Base-by-base conservation (phyloP, 2,329 filamentous ascomycete species). In the Epichloe coenophiala region DNA sequence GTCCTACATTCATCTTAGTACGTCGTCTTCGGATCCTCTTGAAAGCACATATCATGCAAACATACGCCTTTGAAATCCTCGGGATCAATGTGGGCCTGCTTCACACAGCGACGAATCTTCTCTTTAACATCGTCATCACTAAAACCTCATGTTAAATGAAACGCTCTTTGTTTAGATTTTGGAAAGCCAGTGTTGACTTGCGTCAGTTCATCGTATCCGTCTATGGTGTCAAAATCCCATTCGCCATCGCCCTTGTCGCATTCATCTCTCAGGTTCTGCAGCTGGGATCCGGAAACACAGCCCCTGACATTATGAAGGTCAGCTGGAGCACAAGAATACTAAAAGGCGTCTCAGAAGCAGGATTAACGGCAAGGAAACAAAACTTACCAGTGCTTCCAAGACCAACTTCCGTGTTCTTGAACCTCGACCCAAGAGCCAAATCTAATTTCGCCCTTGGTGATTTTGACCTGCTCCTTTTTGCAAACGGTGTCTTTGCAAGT, bases 11-110 rank as follows among this genome's bases (percentile, higher is more conserved):
- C 23, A 13, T 33, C n/a, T 35, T n/a, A 46, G 45, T 41, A 21
- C 36, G 23, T 37, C 31, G 33, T 31, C 4, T 13, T 37, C 23
- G 31, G 8, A 5, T 6, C 42, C 11, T 11, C 44, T 21, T 39
- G 6, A 17, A 17, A 13, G 8, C 8, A 19, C 15, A 15, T 3
- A 5, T 19, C 19, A 15, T 6, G n/a, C 58, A 23, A 35, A 72
- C 85, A 69, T 76, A 95, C 89, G 12, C 88, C 88, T 36, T 84
- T 91, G 81, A 88, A 96, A 59, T 96, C 91, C 48, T 87, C 83
- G 41, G 88, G 76, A 57, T 86, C 84, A 59, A 97, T 84, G 59
- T 93, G 86, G 23, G 88, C 88, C 63, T 90, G 77, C 52, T 77
- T 74, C 23, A 96, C 66, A 48, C 85, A 87, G 44, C 76, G 77